Percentiles rank a stretch among this genome's conserved stretches.
Evolutionary conservation across 441 rosid species (phyloP).

Genomic region (Erodium trifolium): DNA sequence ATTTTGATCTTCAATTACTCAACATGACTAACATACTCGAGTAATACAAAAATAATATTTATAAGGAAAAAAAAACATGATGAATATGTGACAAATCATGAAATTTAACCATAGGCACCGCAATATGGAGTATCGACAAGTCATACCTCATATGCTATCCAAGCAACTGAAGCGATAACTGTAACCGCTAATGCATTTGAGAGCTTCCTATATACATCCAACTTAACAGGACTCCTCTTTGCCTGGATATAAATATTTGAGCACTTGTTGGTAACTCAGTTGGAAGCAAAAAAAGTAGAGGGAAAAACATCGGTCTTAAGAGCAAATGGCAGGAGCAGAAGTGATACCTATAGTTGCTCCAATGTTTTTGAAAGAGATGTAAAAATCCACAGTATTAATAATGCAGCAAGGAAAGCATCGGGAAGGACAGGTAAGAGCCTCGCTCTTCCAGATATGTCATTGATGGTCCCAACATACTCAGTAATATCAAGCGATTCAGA

Average conservation of each 20-base stretch:
- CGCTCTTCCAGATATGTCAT: constrained; percentile 84
- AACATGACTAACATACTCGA: background rate
- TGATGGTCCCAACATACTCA: constrained; percentile 78
- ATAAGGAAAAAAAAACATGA: background rate
- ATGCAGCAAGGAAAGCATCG: constrained; percentile 83
- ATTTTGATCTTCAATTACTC: background rate
- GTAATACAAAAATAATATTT: background rate
- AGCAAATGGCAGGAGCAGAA: background rate
- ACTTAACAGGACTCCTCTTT: constrained; percentile 73
- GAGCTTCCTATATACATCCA: constrained; percentile 90
- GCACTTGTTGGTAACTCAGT: constrained; percentile 16
- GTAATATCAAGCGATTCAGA: constrained; percentile 79
- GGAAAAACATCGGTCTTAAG: background rate
- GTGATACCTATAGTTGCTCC: constrained; percentile 75
- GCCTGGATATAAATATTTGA: constrained; percentile 35
- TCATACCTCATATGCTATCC: constrained; percentile 89
- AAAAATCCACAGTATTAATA: constrained; percentile 88
- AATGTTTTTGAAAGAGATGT: constrained; percentile 78
- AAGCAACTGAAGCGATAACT: constrained; percentile 78
- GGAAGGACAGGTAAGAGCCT: constrained; percentile 87
- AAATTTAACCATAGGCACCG: background rate
- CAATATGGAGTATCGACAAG: constrained; percentile 2
- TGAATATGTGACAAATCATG: background rate
- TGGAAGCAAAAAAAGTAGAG: background rate
- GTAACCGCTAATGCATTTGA: constrained; percentile 76